phyloP scores from a whole-genome alignment of 495 filamentous ascomycete species.

The Aspergillus haitiensis region DNA sequence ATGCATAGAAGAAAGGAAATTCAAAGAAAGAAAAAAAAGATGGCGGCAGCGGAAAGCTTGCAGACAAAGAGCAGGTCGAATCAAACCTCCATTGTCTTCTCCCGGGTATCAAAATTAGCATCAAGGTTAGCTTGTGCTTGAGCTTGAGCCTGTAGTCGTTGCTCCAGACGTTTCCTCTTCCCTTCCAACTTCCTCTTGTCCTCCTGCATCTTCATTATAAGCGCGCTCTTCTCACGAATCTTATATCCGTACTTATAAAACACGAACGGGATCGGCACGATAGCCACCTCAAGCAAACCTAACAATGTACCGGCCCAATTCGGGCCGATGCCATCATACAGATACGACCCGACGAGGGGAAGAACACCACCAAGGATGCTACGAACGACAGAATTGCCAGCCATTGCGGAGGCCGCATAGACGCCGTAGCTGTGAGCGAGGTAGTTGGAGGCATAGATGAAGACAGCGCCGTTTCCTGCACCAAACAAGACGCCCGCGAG shows the following conservation, averaged over 20 bases:
- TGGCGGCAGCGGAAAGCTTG: neutral
- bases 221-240: constrained; percentile 25
- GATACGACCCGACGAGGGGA: constrained; percentile 69
- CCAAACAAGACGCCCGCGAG: constrained; percentile 76
- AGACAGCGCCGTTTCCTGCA: constrained; percentile 68
- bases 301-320: constrained; percentile 70
- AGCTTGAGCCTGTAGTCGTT: constrained; percentile 17
- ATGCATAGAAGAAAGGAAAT: neutral
- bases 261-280: constrained; percentile 28
- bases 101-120: neutral
- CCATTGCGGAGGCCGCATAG: constrained; percentile 73
- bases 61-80: neutral
- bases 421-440: constrained; percentile 73
- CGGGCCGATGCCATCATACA: constrained; percentile 66
- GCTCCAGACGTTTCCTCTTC: constrained; percentile 22
- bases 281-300: constrained; percentile 27
- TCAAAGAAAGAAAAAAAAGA: neutral
- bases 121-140: constrained; percentile 1
- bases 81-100: constrained; percentile 24
- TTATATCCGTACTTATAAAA: constrained; percentile 30
- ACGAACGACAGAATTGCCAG: constrained; percentile 70
- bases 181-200: constrained; percentile 26
- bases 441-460: constrained; percentile 79
- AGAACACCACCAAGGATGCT: constrained; percentile 66
- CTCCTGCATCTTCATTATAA: constrained; percentile 29